phyloP scores from a whole-genome alignment of 2,329 filamentous ascomycete species.

The Lachnellula hyalina region DNA sequence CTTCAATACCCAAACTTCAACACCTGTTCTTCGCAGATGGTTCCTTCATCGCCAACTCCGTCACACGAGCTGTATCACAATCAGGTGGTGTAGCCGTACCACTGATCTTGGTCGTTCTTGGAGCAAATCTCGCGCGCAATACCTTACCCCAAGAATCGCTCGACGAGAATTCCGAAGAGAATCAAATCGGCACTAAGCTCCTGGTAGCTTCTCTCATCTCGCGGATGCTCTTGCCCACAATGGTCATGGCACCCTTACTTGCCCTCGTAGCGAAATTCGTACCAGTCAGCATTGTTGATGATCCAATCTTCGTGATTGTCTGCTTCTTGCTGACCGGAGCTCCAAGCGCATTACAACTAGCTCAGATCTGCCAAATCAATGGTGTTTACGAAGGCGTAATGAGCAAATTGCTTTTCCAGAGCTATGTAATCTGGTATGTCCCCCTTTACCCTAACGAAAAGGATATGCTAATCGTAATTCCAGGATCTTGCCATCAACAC shows the following conservation, averaged over 20 bases:
- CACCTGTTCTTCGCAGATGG: constrained; percentile 81
- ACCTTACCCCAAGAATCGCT: constrained; percentile 64
- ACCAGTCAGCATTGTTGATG: constrained; percentile 88
- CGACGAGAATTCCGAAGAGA: constrained; percentile 64
- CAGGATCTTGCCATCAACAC: constrained; percentile 89
- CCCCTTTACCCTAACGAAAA: neutral
- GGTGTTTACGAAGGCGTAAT: constrained; percentile 93
- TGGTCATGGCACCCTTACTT: constrained; percentile 87
- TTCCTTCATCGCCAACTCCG: constrained; percentile 87
- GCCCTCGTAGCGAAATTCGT: constrained; percentile 85
- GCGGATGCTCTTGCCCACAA: constrained; percentile 86
- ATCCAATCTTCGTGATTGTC: constrained; percentile 96
- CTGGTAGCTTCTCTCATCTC: constrained; percentile 80
- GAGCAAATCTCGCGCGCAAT: constrained; percentile 89
- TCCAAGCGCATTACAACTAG: constrained; percentile 86
- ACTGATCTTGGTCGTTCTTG: constrained; percentile 89
- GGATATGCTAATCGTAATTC: constrained; percentile 8
- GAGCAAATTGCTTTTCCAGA: constrained; percentile 90
- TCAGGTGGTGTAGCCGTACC: constrained; percentile 90
- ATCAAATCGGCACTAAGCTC: constrained; percentile 63
- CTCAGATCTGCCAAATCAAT: constrained; percentile 98
- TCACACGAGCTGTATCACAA: constrained; percentile 80
- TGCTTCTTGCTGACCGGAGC: constrained; percentile 95
- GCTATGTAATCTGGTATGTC: constrained; percentile 86
- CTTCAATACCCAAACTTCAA: constrained; percentile 79